Percentiles rank a stretch among this genome's conserved stretches.
phyloP scores from a whole-genome alignment of 2,329 filamentous ascomycete species.

The Incumbomyces delicatus region DNA sequence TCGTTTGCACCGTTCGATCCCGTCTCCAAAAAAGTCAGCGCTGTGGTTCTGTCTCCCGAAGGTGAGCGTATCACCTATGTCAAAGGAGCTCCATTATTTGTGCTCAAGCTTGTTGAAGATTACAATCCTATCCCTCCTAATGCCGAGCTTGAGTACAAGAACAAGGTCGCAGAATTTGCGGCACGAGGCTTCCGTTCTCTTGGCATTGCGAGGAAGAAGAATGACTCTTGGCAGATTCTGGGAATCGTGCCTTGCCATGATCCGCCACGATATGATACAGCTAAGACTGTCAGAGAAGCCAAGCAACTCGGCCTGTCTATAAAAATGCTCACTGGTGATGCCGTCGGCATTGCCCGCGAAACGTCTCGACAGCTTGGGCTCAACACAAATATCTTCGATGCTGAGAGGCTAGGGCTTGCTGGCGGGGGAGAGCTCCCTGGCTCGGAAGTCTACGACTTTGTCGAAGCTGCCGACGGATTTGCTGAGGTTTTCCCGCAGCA shows the following conservation, averaged over 20 bases:
- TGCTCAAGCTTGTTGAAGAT: conserved; percentile 77
- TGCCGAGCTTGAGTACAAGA: conserved; percentile 76
- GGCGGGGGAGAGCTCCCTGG: conserved; percentile 82
- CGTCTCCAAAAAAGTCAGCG: conserved; percentile 85
- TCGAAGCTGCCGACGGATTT: conserved; percentile 89
- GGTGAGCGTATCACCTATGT: conserved; percentile 80
- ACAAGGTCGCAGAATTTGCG: conserved; percentile 84
- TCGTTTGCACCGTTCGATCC: conserved; percentile 85
- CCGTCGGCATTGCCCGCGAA: conserved; percentile 85
- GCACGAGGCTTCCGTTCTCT: conserved; percentile 90
- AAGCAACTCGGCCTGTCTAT: conserved; percentile 80
- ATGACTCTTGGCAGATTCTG: conserved; percentile 78
- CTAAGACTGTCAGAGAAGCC: conserved; percentile 80
- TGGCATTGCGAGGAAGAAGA: conserved; percentile 83
- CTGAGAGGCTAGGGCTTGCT: conserved; percentile 81
- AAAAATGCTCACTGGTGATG: conserved; percentile 94
- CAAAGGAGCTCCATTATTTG: conserved; percentile 82
- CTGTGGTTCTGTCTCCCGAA: conserved; percentile 70
- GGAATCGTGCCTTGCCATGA: conserved; percentile 93
- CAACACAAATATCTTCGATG: conserved; percentile 88
- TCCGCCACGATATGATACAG: conserved; percentile 82
- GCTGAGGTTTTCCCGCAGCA: conserved; percentile 91
- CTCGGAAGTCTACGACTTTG: conserved; percentile 90
- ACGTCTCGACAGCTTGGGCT: conserved; percentile 85
- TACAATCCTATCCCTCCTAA: conserved; percentile 69